Base-by-base conservation (phyloP, 495 filamentous ascomycete genomes). In the Tetracladium setigerum region DNA sequence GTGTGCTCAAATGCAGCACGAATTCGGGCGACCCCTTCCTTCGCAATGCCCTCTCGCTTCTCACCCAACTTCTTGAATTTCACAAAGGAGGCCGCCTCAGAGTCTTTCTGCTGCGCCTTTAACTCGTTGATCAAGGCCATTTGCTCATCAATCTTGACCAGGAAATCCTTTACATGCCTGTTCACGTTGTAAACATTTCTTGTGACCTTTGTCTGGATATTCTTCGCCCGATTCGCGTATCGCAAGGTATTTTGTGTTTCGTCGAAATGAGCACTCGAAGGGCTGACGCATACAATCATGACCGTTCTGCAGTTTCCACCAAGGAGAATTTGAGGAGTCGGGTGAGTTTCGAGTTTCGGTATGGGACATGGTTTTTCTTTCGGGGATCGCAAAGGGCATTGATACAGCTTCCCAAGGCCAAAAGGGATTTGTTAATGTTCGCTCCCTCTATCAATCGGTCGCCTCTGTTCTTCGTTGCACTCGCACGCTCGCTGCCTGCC, bases 131-230 rank as follows among this genome's bases (percentile, higher is more conserved):
- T 96, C 57, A 95, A 64, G 11, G 78, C 82, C 74, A 91, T 87
- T 62, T 96, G 90, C 69, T 95, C 89, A 59, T 95, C 89, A 71
- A 94, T 96, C 75, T 96, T 96, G 68, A 94, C 87, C 59, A 96
- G 63, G 68, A 91, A 96, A 63, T 96, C 90, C 69, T 97, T 99
- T 41, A 99, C 92, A 68, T 99, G 92, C 42, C 92, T 84, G 61
- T 99, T 97, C 54, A 99, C 94, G 59, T 99, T 99, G 71, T 92
- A 97, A 1, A 96, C 94, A 61, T 99, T 99, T 54, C 89, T 78
- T 15, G 92, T 96, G 33, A 95, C 87, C 71, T 99, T 99, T 16
- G 92, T 99, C 70, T 99, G 95, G 60, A 99, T 99, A 61, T 99
- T 99, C 76, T 99, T 99, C 17, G 92, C 92, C 50, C 92, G 74